Evolutionary conservation across 2,329 filamentous ascomycete species (phyloP).

Genomic region (Torrubiella hemipterigena): DNA sequence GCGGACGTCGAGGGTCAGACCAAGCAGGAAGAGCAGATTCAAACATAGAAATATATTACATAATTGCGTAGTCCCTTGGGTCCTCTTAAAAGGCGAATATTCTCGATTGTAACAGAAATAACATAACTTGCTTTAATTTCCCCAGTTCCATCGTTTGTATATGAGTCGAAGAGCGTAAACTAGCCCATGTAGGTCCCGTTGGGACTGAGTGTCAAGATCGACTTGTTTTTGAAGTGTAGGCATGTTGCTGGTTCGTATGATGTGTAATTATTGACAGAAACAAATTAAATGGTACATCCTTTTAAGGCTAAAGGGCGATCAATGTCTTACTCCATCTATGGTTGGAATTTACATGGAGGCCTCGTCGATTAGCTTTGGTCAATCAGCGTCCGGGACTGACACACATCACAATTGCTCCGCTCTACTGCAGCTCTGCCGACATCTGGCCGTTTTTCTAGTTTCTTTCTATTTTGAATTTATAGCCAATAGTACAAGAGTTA

Average conservation of each 20-base stretch:
- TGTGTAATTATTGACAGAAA: background rate
- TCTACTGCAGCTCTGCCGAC: background rate
- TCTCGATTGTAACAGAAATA: background rate
- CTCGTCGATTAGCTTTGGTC: background rate
- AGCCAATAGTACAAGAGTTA: background rate
- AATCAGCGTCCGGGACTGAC: background rate
- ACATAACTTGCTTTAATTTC: too few relatives aligned
- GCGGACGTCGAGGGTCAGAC: too few relatives aligned
- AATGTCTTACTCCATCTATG: background rate
- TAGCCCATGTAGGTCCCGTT: background rate
- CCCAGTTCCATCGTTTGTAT: too few relatives aligned
- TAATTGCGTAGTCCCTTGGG: background rate
- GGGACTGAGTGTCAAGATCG: background rate
- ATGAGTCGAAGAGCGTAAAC: background rate
- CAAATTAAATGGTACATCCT: background rate
- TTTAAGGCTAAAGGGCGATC: background rate
- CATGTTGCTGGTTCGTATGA: background rate
- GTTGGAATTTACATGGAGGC: background rate
- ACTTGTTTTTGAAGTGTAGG: background rate
- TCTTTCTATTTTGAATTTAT: background rate
- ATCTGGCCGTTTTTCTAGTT: background rate
- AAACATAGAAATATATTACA: slow-evolving; percentile 1
- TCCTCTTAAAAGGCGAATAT: background rate
- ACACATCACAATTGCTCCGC: background rate
- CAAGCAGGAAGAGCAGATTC: slow-evolving; percentile 1